Conservation (phyloP, 176 grass and related monocot genomes). For the Saccharum officinarum region DNA sequence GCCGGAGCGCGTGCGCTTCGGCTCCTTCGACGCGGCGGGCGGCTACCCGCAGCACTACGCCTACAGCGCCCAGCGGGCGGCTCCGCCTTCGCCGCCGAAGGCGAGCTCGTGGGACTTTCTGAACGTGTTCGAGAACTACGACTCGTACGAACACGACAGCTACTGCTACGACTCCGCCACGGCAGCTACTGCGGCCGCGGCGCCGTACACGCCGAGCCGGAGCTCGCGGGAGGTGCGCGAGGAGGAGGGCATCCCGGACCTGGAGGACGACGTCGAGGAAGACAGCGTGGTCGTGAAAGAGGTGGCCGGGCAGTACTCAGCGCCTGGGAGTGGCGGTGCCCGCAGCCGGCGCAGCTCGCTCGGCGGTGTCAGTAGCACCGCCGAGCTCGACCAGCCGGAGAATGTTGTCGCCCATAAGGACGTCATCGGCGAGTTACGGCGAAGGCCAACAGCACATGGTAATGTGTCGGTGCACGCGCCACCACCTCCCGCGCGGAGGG, state of each 20-base stretch:
- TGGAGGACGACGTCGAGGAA: constrained; percentile 69
- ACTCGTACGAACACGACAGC: constrained; percentile 47
- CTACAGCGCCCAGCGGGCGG: constrained; percentile 29
- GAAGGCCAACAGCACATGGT: constrained; percentile 7
- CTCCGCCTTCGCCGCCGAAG: constrained; percentile 65
- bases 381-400: constrained; percentile 23
- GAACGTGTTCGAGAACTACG: constrained; percentile 70
- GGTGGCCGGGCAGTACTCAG: constrained; percentile 42
- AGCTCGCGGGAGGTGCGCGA: constrained; percentile 90
- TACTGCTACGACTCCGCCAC: constrained; percentile 29
- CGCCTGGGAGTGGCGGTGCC: background rate
- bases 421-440: constrained; percentile 27
- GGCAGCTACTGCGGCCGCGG: background rate
- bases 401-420: constrained; percentile 34
- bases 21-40: constrained; percentile 32
- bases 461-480: background rate
- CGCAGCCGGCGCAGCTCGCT: constrained; percentile 33
- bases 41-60: constrained; percentile 37
- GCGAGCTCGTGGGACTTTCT: constrained; percentile 84
- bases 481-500: constrained; percentile 5
- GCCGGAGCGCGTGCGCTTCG: constrained; percentile 42
- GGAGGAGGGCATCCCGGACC: constrained; percentile 93
- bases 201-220: constrained; percentile 66
- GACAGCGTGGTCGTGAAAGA: constrained; percentile 47
- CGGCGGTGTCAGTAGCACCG: background rate